phyloP scores from a whole-genome alignment of 371 early-diverging fungal species.

The Mucor piriformis region DNA sequence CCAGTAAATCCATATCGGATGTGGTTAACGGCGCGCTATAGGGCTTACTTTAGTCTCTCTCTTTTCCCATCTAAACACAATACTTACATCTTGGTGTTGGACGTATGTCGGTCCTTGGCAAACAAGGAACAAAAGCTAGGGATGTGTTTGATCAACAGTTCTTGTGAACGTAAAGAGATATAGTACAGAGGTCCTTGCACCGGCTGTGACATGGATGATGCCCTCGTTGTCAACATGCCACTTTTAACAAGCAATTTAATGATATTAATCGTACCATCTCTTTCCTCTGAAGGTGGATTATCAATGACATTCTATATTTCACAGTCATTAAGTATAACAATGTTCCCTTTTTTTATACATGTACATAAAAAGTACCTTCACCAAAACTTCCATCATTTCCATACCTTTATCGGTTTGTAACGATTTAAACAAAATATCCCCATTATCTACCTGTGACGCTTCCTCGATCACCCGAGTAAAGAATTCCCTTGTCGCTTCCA shows the following conservation, averaged over 20 bases:
- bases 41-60: neutral
- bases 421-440: conserved; percentile 31
- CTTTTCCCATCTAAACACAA: no score
- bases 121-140: conserved; percentile 31
- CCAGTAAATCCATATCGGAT: conserved; percentile 40
- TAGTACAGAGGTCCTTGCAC: conserved; percentile 44
- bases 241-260: conserved; percentile 35
- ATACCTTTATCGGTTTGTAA: conserved; percentile 17
- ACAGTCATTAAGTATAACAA: no score
- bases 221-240: conserved; percentile 36
- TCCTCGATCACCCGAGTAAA: conserved; percentile 48
- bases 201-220: conserved; percentile 32
- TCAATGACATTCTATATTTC: conserved; percentile 23
- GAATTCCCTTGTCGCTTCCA: conserved; percentile 37
- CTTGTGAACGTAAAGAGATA: conserved; percentile 31
- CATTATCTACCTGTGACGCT: conserved; percentile 39
- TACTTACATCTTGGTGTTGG: conserved; percentile 28
- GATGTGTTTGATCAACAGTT: conserved; percentile 30
- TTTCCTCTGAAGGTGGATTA: conserved; percentile 21
- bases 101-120: conserved; percentile 26
- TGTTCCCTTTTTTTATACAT: neutral
- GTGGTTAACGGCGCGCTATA: conserved; percentile 32
- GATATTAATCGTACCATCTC: conserved; percentile 31
- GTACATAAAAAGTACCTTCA: conserved; percentile 9
- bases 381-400: conserved; percentile 26